Evolutionary conservation across 164 flowering plant genomes (phyloP).

Genomic region (Liriodendron chinense): DNA sequence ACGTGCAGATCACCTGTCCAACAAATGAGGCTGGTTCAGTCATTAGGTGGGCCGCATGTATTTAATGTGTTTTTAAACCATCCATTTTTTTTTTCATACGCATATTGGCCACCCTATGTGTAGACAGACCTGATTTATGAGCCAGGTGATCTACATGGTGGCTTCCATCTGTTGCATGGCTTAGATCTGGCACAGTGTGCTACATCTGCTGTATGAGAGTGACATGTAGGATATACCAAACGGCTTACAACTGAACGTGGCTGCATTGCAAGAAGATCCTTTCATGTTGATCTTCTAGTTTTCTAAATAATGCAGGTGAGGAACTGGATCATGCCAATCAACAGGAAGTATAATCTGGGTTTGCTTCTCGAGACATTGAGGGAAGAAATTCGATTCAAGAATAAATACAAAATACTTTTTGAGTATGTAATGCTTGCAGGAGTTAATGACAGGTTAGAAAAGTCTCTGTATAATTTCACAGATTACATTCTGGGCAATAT

Average conservation of each 20-base stretch:
- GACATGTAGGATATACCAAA: too few relatives aligned
- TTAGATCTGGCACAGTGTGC: too few relatives aligned
- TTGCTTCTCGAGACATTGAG: constrained; percentile 74
- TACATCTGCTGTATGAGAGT: too few relatives aligned
- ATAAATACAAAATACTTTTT: constrained; percentile 81
- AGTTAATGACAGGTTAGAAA: constrained; percentile 78
- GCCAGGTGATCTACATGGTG: background rate
- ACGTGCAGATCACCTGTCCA: background rate
- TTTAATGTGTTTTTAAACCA: background rate
- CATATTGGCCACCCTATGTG: background rate
- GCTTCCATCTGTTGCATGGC: background rate
- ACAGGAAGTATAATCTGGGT: constrained; percentile 71
- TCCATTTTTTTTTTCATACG: background rate
- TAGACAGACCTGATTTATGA: background rate
- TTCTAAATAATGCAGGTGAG: constrained; percentile 56
- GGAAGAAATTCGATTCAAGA: constrained; percentile 61
- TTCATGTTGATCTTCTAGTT: background rate
- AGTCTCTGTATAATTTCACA: background rate
- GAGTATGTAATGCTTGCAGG: constrained; percentile 99
- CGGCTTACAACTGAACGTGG: background rate
- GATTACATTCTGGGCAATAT: too few relatives aligned
- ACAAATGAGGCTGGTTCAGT: background rate
- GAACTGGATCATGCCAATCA: constrained; percentile 97
- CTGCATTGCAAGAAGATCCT: background rate
- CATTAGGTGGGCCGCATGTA: background rate